Base-by-base conservation (phyloP, 2,329 filamentous ascomycete genomes). In the Exutisphaerella laricina region DNA sequence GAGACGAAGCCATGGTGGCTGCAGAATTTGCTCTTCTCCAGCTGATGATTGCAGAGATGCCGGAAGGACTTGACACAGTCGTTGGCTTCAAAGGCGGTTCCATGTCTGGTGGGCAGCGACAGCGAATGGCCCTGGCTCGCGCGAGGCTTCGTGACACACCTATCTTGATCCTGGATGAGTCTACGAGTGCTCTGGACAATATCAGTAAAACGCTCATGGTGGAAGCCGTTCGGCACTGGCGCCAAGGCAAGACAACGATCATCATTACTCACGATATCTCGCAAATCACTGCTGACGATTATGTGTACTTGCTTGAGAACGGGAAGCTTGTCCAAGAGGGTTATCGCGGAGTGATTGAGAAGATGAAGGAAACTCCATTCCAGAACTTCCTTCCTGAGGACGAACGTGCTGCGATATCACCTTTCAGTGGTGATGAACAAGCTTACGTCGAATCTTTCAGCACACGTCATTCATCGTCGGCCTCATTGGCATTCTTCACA, bases 251-350 rank as follows among this genome's bases (percentile, higher is more conserved):
- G 61, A 96, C 89, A 0, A 97, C 90, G 0, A 85, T 97, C 39
- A 79, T 97, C 52, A 90, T 97, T 55, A 96, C 92, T 0, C 90
- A 97, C 58, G 88, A 97, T 51, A 76, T 92, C 22, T 75, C 79
- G 0, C 84, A 90, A 52, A 90, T 97, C 7, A 62, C 68, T 4
- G 67, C 78, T 0, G 63, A 80, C 0, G 88, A 97, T 50, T 89
- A 83, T 49, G 75, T 94, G 0, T 94, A 89, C 53, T 75, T 95
- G 8, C 69, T 97, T 60, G 82, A 90, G 22, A 66, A 79, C 8
- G 84, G 85, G 0, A 61, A 60, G 0, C 69, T 95, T 0, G 74
- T 84, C 0, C 79, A 88, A 55, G 71, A 84, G 53, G 90, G 88
- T 0, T 76, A 78, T 46, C 74, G 78, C 17, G 68, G 68, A 31